A percentile compares a stretch with the other conserved stretches of the same genome.
Evolutionary conservation across 208 protist genomes (phyloP).

Genomic region (Crithidia mellificae): DNA sequence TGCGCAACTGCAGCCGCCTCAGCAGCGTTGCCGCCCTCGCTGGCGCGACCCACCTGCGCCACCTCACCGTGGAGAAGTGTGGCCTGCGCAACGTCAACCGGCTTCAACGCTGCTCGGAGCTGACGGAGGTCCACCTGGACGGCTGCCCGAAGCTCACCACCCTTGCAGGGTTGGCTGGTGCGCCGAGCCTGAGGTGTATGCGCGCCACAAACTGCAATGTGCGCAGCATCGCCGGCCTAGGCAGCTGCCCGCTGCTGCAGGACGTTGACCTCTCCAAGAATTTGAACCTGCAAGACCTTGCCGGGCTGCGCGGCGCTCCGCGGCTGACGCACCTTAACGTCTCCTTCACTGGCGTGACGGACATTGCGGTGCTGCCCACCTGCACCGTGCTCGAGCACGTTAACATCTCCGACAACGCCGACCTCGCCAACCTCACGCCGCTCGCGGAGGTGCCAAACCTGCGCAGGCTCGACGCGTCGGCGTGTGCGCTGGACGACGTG

Average conservation of each 20-base stretch:
- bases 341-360: slow-evolving; percentile 1
- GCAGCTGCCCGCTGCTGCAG: slow-evolving; percentile 3
- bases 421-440: background rate
- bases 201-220: slow-evolving; percentile 6
- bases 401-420: slow-evolving; percentile 10
- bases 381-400: slow-evolving; percentile 2
- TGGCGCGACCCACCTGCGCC: slow-evolving; percentile 3
- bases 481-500: background rate
- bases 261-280: slow-evolving; percentile 5
- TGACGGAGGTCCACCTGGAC: background rate
- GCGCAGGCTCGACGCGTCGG: slow-evolving; percentile 7
- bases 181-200: background rate
- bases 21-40: background rate
- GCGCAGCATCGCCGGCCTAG: background rate
- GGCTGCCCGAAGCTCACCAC: slow-evolving; percentile 4
- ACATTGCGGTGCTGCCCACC: slow-evolving; percentile 3
- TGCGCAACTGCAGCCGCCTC: slow-evolving; percentile 5
- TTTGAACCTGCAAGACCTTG: background rate
- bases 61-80: slow-evolving; percentile 6
- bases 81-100: slow-evolving; percentile 5
- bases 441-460: slow-evolving; percentile 4
- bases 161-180: background rate
- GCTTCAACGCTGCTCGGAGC: background rate
- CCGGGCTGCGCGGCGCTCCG: background rate
- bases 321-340: slow-evolving; percentile 4